Conservation (phyloP, 371 early-diverging fungal species). For the Chytridium lagenaria region DNA sequence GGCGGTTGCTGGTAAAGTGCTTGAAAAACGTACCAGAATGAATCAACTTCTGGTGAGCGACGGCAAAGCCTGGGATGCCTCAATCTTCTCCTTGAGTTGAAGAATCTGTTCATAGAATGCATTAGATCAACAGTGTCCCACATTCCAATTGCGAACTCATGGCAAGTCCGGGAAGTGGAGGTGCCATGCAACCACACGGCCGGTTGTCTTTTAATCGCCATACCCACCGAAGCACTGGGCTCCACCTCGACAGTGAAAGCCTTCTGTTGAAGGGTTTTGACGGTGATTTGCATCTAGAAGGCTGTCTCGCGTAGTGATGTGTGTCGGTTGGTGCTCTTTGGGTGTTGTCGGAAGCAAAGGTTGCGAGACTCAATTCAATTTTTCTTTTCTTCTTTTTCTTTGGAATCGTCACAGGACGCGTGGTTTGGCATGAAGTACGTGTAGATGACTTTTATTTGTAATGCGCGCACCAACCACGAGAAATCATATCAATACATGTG, state of each 20-base stretch:
- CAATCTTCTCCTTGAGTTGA: conserved; percentile 80
- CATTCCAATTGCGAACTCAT: too few species aligned
- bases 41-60: conserved; percentile 84
- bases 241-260: conserved; percentile 73
- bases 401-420: not conserved
- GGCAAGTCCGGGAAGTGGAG: too few species aligned
- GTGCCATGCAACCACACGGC: not conserved
- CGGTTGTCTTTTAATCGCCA: too few species aligned
- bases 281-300: conserved; percentile 82
- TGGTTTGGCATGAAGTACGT: too few species aligned
- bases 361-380: not conserved
- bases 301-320: not conserved
- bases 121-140: not conserved
- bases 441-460: too few species aligned
- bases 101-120: conserved; percentile 33
- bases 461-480: too few species aligned
- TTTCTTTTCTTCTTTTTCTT: not conserved
- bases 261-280: conserved; percentile 90
- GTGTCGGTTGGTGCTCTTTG: not conserved
- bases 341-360: too few species aligned
- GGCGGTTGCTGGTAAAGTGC: not conserved
- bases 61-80: conserved; percentile 70
- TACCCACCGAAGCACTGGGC: conserved; percentile 66
- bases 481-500: too few species aligned
- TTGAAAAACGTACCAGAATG: conserved; percentile 67